Evolutionary conservation across 495 filamentous ascomycete species (phyloP).

Genomic region (Cercophora newfieldiana): DNA sequence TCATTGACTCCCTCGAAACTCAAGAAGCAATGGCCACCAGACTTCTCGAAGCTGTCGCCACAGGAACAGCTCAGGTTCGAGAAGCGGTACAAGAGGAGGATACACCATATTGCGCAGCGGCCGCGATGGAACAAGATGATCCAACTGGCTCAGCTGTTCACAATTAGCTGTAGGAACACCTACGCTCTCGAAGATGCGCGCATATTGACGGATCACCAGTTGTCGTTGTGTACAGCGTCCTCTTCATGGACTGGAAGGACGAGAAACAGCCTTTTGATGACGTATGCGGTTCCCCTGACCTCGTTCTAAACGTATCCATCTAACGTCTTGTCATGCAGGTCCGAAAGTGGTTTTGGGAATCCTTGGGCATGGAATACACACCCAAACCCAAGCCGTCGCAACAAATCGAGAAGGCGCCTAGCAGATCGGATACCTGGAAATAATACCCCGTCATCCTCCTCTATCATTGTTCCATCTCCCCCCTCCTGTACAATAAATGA

Average conservation of each 20-base stretch:
- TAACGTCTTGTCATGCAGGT: constrained; percentile 20
- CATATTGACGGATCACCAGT: constrained; percentile 44
- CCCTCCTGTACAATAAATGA: constrained; percentile 24
- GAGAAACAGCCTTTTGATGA: constrained; percentile 62
- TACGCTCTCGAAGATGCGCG: background rate
- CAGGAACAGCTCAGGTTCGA: constrained; percentile 88
- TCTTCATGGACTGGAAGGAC: constrained; percentile 76
- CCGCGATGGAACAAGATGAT: constrained; percentile 74
- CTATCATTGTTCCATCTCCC: background rate
- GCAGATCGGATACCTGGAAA: constrained; percentile 7
- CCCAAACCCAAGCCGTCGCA: constrained; percentile 16
- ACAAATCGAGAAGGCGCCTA: background rate
- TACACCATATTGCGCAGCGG: constrained; percentile 69
- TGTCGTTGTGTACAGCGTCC: constrained; percentile 67
- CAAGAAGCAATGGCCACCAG: constrained; percentile 90
- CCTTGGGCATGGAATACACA: constrained; percentile 30
- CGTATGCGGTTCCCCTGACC: constrained; percentile 36
- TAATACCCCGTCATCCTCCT: background rate
- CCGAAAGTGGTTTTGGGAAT: constrained; percentile 25
- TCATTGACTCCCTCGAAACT: constrained; percentile 46
- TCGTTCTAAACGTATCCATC: background rate
- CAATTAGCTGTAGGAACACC: constrained; percentile 68
- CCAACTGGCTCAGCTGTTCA: constrained; percentile 67
- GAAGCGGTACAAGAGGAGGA: constrained; percentile 67
- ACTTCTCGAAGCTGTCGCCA: constrained; percentile 74